Percentiles rank a stretch among this genome's conserved stretches.
These are phyloP conservation scores for Arthonia radiata DNA, from an alignment of 495 filamentous ascomycete genomes.

Conservation along the genomic window DNA sequence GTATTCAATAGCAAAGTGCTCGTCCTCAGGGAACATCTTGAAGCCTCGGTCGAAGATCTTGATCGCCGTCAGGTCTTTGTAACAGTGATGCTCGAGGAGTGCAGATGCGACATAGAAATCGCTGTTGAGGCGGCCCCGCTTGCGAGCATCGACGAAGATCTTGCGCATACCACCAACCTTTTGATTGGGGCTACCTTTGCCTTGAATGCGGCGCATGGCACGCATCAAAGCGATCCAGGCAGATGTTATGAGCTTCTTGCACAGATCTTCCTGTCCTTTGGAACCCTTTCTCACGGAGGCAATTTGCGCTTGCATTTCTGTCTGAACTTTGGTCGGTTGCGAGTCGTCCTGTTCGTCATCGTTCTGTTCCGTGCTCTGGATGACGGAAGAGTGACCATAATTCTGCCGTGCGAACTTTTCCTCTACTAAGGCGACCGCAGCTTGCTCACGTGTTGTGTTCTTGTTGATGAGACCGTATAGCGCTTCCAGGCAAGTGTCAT, in stretches of 20 bases:
- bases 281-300: slow-evolving; percentile 45
- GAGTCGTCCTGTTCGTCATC: slow-evolving; percentile 22
- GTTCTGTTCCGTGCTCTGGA: slow-evolving; percentile 14
- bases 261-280: slow-evolving; percentile 39
- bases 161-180: slow-evolving; percentile 50
- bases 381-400: no score
- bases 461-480: slow-evolving; percentile 59
- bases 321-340: slow-evolving; percentile 31
- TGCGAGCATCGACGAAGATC: slow-evolving; percentile 67
- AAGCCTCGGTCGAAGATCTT: slow-evolving; percentile 91
- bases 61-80: slow-evolving; percentile 70
- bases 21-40: slow-evolving; percentile 77
- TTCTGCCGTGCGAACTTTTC: slow-evolving; percentile 21
- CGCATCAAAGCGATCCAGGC: slow-evolving; percentile 89
- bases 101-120: slow-evolving; percentile 87
- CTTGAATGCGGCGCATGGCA: slow-evolving; percentile 79
- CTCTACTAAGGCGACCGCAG: slow-evolving; percentile 46
- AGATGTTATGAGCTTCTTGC: slow-evolving; percentile 62
- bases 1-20: slow-evolving; percentile 76
- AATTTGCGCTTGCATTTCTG: slow-evolving; percentile 24
- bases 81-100: slow-evolving; percentile 81
- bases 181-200: slow-evolving; percentile 50
- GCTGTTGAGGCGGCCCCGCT: slow-evolving; percentile 61
- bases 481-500: slow-evolving; percentile 56
- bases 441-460: slow-evolving; percentile 43